Percentiles rank a stretch among this genome's conserved stretches.
Conservation (phyloP, 1,284 basidiomycete genomes). For the Hypsizygus ulmarius region DNA sequence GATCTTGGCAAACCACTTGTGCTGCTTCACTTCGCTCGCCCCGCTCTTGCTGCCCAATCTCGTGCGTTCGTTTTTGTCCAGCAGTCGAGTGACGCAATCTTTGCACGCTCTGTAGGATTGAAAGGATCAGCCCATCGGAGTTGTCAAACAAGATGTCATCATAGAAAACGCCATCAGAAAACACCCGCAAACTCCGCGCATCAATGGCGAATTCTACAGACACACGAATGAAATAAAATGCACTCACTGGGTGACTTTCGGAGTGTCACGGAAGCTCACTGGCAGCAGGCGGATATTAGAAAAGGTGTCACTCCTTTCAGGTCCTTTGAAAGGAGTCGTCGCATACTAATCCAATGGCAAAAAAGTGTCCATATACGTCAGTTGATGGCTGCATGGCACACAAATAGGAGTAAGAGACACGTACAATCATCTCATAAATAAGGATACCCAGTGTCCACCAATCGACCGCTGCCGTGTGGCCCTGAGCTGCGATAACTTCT, state of each 20-base stretch:
- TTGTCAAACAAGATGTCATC: slow-evolving; percentile 12
- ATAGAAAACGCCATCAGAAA: slow-evolving; percentile 9
- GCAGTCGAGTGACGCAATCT: slow-evolving; percentile 81
- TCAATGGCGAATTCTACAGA: slow-evolving; percentile 19
- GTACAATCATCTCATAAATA: slow-evolving; percentile 99
- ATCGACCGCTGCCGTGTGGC: slow-evolving; percentile 97
- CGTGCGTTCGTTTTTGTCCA: slow-evolving; percentile 92
- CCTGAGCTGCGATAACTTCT: slow-evolving; percentile 96
- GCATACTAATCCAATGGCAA: slow-evolving; percentile 64
- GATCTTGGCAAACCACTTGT: slow-evolving; percentile 97
- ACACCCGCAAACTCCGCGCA: slow-evolving; percentile 27
- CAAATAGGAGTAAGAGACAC: slow-evolving; percentile 40
- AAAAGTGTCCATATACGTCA: slow-evolving; percentile 30
- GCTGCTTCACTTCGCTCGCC: slow-evolving; percentile 97
- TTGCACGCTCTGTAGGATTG: slow-evolving; percentile 67
- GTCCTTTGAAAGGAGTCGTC: slow-evolving; percentile 98
- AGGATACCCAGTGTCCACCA: slow-evolving; percentile 99
- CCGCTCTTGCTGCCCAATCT: slow-evolving; percentile 90
- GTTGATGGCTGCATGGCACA: slow-evolving; percentile 24
- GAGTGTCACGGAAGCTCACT: slow-evolving; percentile 85
- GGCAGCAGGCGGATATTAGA: slow-evolving; percentile 89
- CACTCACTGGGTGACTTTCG: slow-evolving; percentile 80
- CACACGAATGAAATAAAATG: slow-evolving; percentile 11
- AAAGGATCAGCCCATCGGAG: slow-evolving; percentile 22
- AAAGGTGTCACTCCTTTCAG: slow-evolving; percentile 94